Evolutionary conservation across 192 early-diverging fungal species (phyloP).

Genomic region (Ramicandelaber brevisporus): DNA sequence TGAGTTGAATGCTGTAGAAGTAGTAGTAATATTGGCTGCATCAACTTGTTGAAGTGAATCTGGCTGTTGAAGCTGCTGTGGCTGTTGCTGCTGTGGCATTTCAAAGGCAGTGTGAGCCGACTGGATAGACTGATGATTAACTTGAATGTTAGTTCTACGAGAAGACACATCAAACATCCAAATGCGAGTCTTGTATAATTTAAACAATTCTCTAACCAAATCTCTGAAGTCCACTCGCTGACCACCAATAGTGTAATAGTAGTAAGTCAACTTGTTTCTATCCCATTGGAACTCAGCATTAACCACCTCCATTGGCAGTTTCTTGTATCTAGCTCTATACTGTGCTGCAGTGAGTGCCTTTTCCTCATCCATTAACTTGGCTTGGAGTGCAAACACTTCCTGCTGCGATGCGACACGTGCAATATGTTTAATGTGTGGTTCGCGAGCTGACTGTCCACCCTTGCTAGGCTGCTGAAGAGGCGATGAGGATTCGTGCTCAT

Average conservation of each 20-base stretch:
- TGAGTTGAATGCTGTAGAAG: no score
- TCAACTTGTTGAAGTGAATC: no score
- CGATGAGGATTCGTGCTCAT: neutral
- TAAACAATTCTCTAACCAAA: conserved; percentile 85
- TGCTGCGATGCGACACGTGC: conserved; percentile 49
- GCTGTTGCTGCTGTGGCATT: no score
- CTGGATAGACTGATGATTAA: no score
- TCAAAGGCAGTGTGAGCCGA: no score
- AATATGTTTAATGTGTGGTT: conserved; percentile 78
- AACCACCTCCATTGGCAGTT: conserved; percentile 83
- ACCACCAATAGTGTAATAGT: conserved; percentile 57
- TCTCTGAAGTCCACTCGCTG: conserved; percentile 90
- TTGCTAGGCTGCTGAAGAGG: neutral
- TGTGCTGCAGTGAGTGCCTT: conserved; percentile 73
- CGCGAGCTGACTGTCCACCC: conserved; percentile 15
- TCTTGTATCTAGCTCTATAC: conserved; percentile 65
- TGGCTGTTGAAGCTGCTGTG: no score
- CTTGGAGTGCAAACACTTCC: conserved; percentile 58
- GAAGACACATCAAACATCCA: no score
- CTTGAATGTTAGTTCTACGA: no score
- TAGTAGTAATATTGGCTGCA: no score
- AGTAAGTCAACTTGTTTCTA: conserved; percentile 87
- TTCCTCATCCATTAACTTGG: conserved; percentile 72
- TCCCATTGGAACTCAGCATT: conserved; percentile 99
- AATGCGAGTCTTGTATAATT: conserved; percentile 92